Evolutionary conservation across 1,284 basidiomycete species (phyloP), one percentile per base, ranked within the genome.

Genomic region (Cryptococcus hybrid): DNA sequence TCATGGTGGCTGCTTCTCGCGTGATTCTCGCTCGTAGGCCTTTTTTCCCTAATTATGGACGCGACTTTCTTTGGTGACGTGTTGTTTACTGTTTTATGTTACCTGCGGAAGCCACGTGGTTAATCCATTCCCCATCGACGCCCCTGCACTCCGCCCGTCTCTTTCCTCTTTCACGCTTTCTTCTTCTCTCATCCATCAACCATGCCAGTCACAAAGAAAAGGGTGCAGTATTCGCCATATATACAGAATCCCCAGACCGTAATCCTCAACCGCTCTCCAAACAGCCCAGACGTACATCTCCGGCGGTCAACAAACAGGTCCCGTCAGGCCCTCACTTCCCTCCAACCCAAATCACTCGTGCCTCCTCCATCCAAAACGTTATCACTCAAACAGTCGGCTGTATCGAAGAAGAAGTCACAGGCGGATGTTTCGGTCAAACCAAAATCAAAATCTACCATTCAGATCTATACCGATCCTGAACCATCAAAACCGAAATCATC

Each of bases 171-270:
- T 4, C 30, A 3, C 30, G 30, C 30, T 4, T 30, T 30, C 30
- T 30, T 30, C 30, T 30, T 30, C 1, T 30, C 30, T 30, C 30
- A 30, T 30, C 30, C 30, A 40, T 24, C 46, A 55, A 64, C 15
- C 47, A 78, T 78, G 77, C 77, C 77, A 34, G 63, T 75, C 36
- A 72, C 72, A 12, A 75, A 76, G 61, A 76, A 76, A 74, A 74
- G 54, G 77, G 77, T 47, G 75, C 77, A 8, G 71, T 76, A 39
- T 78, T 78, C 60, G 67, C 73, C 42, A 74, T 78, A 42, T 77
- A 76, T 64, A 65, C 75, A 45, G 77, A 78, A 61, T 74, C 75
- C 3, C 76, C 77, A 7, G 57, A 58, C n/a, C 53, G 39, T n/a
- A 36, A 13, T 5, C 35, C 40, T 38, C 58, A 36, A 36, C 56